Conservation (phyloP, 2,329 filamentous ascomycete genomes). For the Annulohypoxylon truncatum region DNA sequence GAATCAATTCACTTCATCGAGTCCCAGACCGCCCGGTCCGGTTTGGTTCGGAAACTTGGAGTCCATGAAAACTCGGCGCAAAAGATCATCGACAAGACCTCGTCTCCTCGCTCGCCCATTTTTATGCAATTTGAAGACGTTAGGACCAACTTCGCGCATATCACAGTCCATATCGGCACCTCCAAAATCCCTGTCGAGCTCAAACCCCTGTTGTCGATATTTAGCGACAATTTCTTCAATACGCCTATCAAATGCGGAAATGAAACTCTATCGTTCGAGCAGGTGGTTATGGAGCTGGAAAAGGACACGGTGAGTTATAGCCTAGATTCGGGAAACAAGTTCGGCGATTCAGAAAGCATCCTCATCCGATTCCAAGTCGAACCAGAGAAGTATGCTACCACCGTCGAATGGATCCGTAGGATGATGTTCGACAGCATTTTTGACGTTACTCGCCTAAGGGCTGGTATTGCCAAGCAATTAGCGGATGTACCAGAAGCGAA, state of each 20-base stretch:
- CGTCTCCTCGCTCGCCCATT: conserved; percentile 72
- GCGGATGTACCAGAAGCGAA: conserved; percentile 94
- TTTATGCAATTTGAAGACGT: conserved; percentile 99
- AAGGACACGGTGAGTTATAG: conserved; percentile 88
- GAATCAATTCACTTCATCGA: conserved; percentile 96
- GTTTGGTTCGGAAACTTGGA: conserved; percentile 78
- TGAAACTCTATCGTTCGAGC: conserved; percentile 84
- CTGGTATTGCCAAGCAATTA: conserved; percentile 80
- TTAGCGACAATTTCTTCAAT: conserved; percentile 93
- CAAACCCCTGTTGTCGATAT: conserved; percentile 85
- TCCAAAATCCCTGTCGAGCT: conserved; percentile 80
- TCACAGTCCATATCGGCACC: conserved; percentile 84
- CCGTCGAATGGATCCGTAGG: conserved; percentile 85
- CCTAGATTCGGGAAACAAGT: conserved; percentile 73
- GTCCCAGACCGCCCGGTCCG: conserved; percentile 84
- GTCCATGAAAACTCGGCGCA: conserved; percentile 76
- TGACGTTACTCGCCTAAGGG: conserved; percentile 73
- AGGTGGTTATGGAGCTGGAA: conserved; percentile 91
- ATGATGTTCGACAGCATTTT: conserved; percentile 92
- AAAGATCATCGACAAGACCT: conserved; percentile 76
- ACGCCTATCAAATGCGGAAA: conserved; percentile 84
- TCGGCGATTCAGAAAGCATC: conserved; percentile 85
- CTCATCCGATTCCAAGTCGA: conserved; percentile 88
- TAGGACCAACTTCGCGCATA: conserved; percentile 89
- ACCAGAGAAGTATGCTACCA: conserved; percentile 83